phyloP scores from a whole-genome alignment of 164 flowering plant genomes.

The Warburgia ugandensis region DNA sequence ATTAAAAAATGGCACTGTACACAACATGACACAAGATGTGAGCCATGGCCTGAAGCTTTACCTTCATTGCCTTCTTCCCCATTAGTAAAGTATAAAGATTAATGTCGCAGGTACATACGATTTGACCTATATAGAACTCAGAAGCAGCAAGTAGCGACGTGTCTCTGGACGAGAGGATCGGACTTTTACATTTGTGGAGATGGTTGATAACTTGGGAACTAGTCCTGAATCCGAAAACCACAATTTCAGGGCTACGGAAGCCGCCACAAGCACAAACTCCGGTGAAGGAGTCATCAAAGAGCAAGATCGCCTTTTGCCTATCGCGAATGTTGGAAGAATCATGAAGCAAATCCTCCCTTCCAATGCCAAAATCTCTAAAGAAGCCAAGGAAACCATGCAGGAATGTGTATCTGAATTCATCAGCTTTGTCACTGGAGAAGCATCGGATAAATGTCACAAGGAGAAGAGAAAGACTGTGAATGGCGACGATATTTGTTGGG shows the following conservation, averaged over 20 bases:
- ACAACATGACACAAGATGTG: background rate
- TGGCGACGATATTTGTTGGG: constrained; percentile 70
- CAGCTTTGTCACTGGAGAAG: constrained; percentile 76
- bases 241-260: constrained; percentile 12
- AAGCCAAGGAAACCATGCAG: constrained; percentile 75
- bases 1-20: background rate
- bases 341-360: constrained; percentile 70
- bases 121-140: background rate
- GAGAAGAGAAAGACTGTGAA: constrained; percentile 75
- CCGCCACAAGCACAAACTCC: constrained; percentile 7
- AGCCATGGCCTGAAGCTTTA: background rate
- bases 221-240: constrained; percentile 15
- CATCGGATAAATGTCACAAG: constrained; percentile 61
- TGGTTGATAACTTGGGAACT: constrained; percentile 27
- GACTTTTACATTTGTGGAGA: constrained; percentile 3
- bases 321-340: constrained; percentile 69
- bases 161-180: background rate
- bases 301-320: constrained; percentile 63
- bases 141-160: background rate
- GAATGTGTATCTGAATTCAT: constrained; percentile 78
- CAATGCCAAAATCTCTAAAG: constrained; percentile 67
- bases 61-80: constrained; percentile 1
- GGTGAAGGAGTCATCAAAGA: constrained; percentile 35
- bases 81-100: background rate
- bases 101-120: background rate